A percentile compares a stretch with the other conserved stretches of the same genome.
These are phyloP conservation scores for Salix dunnii DNA, from an alignment of 345 rosid genomes.

Conservation along the genomic window DNA sequence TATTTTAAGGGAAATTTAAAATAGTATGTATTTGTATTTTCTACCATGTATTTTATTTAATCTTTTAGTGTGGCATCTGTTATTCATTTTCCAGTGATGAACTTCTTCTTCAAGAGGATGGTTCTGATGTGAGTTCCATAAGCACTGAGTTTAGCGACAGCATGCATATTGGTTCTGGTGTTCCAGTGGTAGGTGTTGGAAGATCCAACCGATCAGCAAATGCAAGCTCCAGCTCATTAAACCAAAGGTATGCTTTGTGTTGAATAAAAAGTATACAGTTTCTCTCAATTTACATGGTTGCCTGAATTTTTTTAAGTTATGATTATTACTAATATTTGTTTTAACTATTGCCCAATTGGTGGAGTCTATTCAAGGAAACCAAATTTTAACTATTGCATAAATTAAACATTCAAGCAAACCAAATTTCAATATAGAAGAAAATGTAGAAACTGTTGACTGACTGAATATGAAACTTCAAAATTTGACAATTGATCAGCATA, in stretches of 20 bases:
- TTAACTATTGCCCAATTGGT: neutral
- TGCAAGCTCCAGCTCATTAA: conserved; percentile 42
- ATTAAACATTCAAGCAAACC: neutral
- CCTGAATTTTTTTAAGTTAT: neutral
- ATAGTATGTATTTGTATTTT: neutral
- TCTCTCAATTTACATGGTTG: neutral
- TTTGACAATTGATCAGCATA: neutral
- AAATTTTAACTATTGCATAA: neutral
- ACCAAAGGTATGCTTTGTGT: conserved; percentile 51
- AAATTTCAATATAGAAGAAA: neutral
- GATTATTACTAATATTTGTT: neutral
- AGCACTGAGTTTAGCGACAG: conserved; percentile 59
- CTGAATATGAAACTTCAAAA: neutral
- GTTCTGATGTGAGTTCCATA: conserved; percentile 49
- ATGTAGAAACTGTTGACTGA: neutral
- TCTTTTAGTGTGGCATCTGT: conserved; percentile 4
- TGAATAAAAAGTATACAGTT: neutral
- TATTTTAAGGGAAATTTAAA: neutral
- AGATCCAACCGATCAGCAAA: conserved; percentile 44
- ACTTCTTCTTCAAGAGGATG: conserved; percentile 83
- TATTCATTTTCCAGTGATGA: conserved; percentile 64
- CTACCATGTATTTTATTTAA: neutral
- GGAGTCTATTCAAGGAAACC: neutral
- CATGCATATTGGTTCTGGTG: conserved; percentile 67
- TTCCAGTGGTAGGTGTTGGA: conserved; percentile 46